Evolutionary conservation across 768 basidiomycete genomes (phyloP), one percentile per base, ranked within the genome.

Genomic region (Agrocybe pediades): DNA sequence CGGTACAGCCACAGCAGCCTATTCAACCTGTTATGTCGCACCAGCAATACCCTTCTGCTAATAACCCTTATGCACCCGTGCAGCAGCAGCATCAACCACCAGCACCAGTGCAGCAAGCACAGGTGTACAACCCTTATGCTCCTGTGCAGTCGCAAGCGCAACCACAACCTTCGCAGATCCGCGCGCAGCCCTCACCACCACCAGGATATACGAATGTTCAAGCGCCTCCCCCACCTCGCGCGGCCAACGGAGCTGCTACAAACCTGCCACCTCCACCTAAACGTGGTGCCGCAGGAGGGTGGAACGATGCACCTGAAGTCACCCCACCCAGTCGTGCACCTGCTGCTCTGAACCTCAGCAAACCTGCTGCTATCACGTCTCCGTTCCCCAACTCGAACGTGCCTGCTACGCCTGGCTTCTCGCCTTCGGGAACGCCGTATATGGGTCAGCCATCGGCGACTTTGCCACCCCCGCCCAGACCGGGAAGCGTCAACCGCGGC

Each of bases 371-470:
- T 2, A 95, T 98, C 62, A 85, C 86, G 7, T 81, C 92, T 8
- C 95, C 95, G 0, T 97, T 98, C 84, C 91, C 94, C 7, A 88
- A 90, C 61, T 75, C 81, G 5, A 88, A 89, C 61, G 76, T 81
- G 4, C 63, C 72, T 5, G 59, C 68, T 13, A 68, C 77, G 11
- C 81, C 86, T 4, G 77, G 74, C 3, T 73, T 68, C 53, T 74
- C 74, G 6, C 72, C 72, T 41, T 72, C 77, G n/a, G 71, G 72
- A 6, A 73, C 82, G 16, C 81, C 82, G 0, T 81, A 76, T 54
- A 57, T 67, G 33, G 68, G 66, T 5, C 77, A 76, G 15, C 74
- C 73, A 9, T 76, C 79, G 47, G 73, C 74, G 7, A 73, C 75
- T 2, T 69, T 83, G 41, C 87, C 86, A 0, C 87, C 87, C 1